These are phyloP conservation scores for Amanita muscaria DNA, from an alignment of 768 basidiomycete genomes.

Conservation along the genomic window DNA sequence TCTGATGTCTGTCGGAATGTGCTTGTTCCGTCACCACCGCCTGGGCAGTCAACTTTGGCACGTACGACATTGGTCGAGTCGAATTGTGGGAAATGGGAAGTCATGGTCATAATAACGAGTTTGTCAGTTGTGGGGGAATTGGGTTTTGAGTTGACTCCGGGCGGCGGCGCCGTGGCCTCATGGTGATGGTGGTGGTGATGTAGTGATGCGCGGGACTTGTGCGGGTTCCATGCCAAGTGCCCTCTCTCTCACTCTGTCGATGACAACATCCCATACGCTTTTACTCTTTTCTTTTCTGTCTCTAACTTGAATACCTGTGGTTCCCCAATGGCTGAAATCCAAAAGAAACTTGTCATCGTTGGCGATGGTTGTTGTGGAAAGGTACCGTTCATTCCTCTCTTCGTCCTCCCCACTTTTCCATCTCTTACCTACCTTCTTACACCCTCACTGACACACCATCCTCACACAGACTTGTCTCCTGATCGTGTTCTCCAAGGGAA, in stretches of 20 bases:
- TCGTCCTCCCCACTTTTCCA: slow-evolving; percentile 14
- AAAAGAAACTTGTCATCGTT: slow-evolving; percentile 98
- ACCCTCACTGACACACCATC: slow-evolving; percentile 1
- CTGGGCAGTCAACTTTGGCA: slow-evolving; percentile 37
- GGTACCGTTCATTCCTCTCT: slow-evolving; percentile 31
- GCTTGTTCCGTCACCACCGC: too few relatives aligned
- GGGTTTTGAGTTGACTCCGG: neutral
- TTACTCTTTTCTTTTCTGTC: neutral
- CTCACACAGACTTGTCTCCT: slow-evolving; percentile 77
- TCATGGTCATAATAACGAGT: slow-evolving; percentile 52
- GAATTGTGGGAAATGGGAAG: slow-evolving; percentile 71
- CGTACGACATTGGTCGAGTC: slow-evolving; percentile 44
- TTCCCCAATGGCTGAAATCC: slow-evolving; percentile 99
- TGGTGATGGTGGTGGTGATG: too few relatives aligned
- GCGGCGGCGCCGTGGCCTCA: too few relatives aligned
- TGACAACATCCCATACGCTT: too few relatives aligned
- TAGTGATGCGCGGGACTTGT: too few relatives aligned
- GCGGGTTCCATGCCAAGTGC: too few relatives aligned
- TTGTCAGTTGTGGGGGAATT: slow-evolving; percentile 40
- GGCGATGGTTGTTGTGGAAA: slow-evolving; percentile 98
- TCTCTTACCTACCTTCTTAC: slow-evolving; percentile 6
- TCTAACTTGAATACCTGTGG: slow-evolving; percentile 10
- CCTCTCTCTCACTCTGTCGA: too few relatives aligned
- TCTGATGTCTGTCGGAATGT: slow-evolving; percentile 4
- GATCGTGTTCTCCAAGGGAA: slow-evolving; percentile 95